Percentiles rank a stretch among this genome's conserved stretches.
Evolutionary conservation across 2,329 filamentous ascomycete species (phyloP).

Genomic region (Epichloe festucae): DNA sequence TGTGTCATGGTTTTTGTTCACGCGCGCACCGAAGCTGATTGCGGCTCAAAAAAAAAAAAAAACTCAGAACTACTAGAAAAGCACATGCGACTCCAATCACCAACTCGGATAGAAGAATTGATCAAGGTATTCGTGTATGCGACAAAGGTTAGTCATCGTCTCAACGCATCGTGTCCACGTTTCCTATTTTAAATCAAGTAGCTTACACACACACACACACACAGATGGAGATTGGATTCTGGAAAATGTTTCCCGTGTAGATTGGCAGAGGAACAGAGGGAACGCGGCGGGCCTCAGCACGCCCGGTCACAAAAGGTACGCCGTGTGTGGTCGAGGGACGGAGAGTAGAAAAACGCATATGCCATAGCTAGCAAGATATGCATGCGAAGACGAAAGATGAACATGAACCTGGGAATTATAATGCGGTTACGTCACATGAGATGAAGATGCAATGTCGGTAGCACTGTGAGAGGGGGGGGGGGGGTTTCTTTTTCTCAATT

Average conservation of each 20-base stretch:
- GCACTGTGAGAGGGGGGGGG: too few relatives aligned
- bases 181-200: neutral
- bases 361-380: neutral
- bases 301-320: neutral
- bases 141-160: constrained; percentile 50
- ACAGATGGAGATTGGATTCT: constrained; percentile 42
- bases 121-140: constrained; percentile 75
- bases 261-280: neutral
- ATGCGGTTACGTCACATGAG: too few relatives aligned
- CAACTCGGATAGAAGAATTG: constrained; percentile 65
- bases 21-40: neutral
- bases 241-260: constrained; percentile 36
- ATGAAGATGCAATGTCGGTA: too few relatives aligned
- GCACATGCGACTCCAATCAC: constrained; percentile 59
- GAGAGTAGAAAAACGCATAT: neutral
- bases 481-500: neutral
- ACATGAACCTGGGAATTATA: too few relatives aligned
- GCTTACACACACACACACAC: neutral
- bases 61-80: constrained; percentile 58
- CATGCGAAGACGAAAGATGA: too few relatives aligned
- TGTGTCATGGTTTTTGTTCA: too few relatives aligned
- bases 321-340: neutral
- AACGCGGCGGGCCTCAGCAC: neutral
- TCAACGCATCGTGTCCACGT: too few relatives aligned
- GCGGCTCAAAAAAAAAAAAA: neutral